Evolutionary conservation across 1,284 basidiomycete genomes (phyloP), one percentile per base, ranked within the genome.

Genomic region (Rugosomyces carneus): DNA sequence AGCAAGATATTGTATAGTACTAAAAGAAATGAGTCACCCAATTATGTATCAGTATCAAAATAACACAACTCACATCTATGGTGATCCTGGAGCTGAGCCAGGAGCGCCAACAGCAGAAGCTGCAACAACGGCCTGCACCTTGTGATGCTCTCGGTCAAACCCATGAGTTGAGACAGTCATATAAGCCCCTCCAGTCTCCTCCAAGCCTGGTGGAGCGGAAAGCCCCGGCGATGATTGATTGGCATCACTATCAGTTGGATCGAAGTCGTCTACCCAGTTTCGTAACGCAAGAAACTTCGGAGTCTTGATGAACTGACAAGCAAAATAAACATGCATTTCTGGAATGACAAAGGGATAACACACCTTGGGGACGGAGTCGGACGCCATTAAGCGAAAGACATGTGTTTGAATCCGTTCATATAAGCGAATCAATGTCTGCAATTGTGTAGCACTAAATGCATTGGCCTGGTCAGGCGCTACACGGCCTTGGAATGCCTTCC

Each of bases 331-430:
- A 45, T 44, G 10, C 13, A 9, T 49, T 32, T 34, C 49, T 34
- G 36, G 27, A 26, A 37, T 4, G 42, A 29, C 31, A 42, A 10
- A 37, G 19, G 43, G 26, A 44, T 45, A 32, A 58, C 76, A 43
- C 56, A 89, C 90, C 79, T 93, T 93, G 16, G 94, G 94, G 21
- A 98, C 88, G 6, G 93, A 97, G 65, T 99, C 95, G 47, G 93
- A 96, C 6, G 95, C 94, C 90, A 99, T 96, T 55, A 98, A 67
- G 44, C 94, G 80, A 76, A 98, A 98, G 56, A 98, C 93, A 63
- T 98, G 93, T 31, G 80, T 86, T 69, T 98, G 95, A 49, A 99
- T 98, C 47, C 93, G 82, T 67, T 95, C 94, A 67, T 98, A 99
- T 55, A 98, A 70, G 52, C 81, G 75, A 56, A 99, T 92, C 76